A percentile compares a stretch with the other conserved stretches of the same genome.
These are phyloP conservation scores for Macrophomina tecta DNA, from an alignment of 2,329 filamentous ascomycete genomes.

Conservation along the genomic window DNA sequence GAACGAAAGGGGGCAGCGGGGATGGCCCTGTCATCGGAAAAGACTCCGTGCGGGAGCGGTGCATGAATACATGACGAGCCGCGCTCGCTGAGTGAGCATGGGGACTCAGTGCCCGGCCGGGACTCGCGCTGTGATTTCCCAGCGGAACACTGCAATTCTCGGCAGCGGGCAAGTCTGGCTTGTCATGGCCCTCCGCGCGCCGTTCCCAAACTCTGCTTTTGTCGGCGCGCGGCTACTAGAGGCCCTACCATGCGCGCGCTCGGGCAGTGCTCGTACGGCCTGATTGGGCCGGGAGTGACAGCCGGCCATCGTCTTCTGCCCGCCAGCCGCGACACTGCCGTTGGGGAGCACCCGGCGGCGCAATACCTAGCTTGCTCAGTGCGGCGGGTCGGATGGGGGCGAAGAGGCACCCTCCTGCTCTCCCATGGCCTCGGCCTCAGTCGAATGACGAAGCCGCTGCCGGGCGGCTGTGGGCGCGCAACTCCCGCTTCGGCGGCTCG, in stretches of 20 bases:
- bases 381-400: background rate
- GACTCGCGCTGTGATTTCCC: too few relatives aligned
- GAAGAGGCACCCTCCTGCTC: background rate
- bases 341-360: background rate
- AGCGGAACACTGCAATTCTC: too few relatives aligned
- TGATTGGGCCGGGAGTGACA: slow-evolving; percentile 9
- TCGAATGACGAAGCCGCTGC: background rate
- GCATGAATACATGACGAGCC: background rate
- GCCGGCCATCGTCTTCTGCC: background rate
- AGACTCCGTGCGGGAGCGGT: background rate
- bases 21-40: background rate
- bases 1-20: background rate
- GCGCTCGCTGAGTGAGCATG: background rate
- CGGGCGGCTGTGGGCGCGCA: background rate
- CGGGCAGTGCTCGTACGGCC: background rate
- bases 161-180: background rate
- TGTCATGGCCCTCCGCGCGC: background rate
- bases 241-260: background rate
- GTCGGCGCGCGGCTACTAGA: too few relatives aligned
- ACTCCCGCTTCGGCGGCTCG: background rate
- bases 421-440: background rate
- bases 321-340: background rate
- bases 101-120: background rate
- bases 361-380: background rate
- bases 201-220: background rate